Base-by-base conservation (phyloP, 768 basidiomycete species). In the Infundibulicybe gibba region DNA sequence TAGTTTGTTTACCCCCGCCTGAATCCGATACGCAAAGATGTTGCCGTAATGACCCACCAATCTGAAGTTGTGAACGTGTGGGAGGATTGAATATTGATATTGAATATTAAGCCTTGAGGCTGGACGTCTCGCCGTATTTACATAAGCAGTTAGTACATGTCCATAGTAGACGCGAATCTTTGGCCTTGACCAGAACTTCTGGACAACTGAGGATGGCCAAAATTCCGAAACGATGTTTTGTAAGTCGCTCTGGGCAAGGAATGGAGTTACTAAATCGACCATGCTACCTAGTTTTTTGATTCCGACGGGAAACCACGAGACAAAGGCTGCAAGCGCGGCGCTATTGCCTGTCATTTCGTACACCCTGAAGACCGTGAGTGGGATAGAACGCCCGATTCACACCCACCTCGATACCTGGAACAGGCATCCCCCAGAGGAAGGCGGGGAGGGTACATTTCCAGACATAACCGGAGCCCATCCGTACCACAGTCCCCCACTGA, bases 1-100 rank as follows among this genome's bases (percentile, higher is more conserved):
- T 47, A 93, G 89, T 93, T 90, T 60, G 90, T 93, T 3, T 80
- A 86, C 54, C 91, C 90, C n/a, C 79, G 83, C 50, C 63, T 90
- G 50, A 84, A 87, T 56, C 85, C 85, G 6, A 71, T 92, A 16
- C 79, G 86, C 25, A 79, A 72, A 49, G 90, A 93, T 53, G 88
- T 80, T 1, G 82, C 85, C 3, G 85, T 90, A 20, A 90, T 90
- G 89, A 93, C 90, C 2, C 83, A 90, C 61, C 75, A 93, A 58
- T 79, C 86, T 1, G 90, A 93, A 71, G 75, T 89, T 51, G 77
- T 88, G 8, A 73, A 78, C 52, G 54, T 78, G 25, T 81, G 75
- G 76, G 76, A 81, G 49, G 67, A 76, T 25, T 65, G 42, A 47
- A 20, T 34, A 19, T 3, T 5, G 33, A 45, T 45, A 19, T 43